Evolutionary conservation across 805 yeast species (phyloP), one percentile per base, ranked within the genome.

Genomic region (Myxozyma mucilagina): DNA sequence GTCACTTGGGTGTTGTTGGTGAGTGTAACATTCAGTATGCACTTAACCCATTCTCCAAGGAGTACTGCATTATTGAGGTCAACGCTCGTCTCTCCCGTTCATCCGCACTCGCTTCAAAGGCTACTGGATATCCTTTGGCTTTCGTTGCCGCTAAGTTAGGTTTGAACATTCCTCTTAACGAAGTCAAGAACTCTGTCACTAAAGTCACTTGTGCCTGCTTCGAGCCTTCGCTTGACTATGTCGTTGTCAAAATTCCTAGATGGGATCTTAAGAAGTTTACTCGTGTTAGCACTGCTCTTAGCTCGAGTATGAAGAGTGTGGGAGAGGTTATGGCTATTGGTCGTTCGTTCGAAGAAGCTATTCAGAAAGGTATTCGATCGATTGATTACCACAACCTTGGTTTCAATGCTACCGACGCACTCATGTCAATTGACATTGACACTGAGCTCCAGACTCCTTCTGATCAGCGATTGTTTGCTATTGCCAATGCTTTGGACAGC

Each of bases 311-410:
- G 99, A 93, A 93, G 79, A 91, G 97, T 64, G 98, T 93, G 67
- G 99, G 99, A 80, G 99, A 93, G 76, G 98, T 94, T 56, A 93
- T 93, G 99, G 84, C 93, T 68, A 90, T 93, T 72, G 99, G 99
- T 72, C 84, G 99, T 76, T 93, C 96, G 32, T 93, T 93, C 69
- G 99, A 93, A 77, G 99, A 93, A 75, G 96, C 97, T 9, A 89
- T 93, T 67, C 99, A 94, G 76, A 93, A 93, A 79, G 99, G 98
- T 60, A 91, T 94, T 68, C 84, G 99, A 76, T 89, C 96, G 16
- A 91, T 96, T 38, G 99, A 94, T 74, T 93, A 94, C 76, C 96
- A 89, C 66, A 94, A 94, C 80, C 79, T 91, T 70, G 99, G 99
- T 62, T 94, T 94, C 85, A 79, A 77, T 59, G 85, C 87, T 70